Evolutionary conservation across 345 rosid genomes (phyloP).

Genomic region (Hypericum androsaemum): DNA sequence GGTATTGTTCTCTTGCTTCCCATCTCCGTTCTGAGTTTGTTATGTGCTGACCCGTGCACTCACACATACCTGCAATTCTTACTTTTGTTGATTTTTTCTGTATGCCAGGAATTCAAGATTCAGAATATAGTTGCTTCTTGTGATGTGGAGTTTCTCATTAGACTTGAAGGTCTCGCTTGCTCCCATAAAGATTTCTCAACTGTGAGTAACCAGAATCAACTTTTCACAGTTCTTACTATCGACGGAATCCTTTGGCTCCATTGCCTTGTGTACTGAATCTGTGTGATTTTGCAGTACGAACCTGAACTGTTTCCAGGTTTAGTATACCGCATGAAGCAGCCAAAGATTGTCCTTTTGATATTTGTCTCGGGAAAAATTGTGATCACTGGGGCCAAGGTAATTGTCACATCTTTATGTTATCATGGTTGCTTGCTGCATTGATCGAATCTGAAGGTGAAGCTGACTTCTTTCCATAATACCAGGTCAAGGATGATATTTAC

Average conservation of each 20-base stretch:
- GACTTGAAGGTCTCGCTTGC: constrained; percentile 77
- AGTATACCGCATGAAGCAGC: constrained; percentile 91
- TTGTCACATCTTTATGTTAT: too few relatives aligned
- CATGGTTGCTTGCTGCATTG: too few relatives aligned
- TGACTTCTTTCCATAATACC: too few relatives aligned
- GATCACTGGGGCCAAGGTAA: constrained; percentile 96
- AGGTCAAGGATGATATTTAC: too few relatives aligned
- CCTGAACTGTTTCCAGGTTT: constrained; percentile 96
- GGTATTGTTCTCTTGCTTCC: constrained; percentile 29
- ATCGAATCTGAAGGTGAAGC: too few relatives aligned
- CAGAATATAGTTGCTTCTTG: constrained; percentile 83
- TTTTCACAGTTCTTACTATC: neutral
- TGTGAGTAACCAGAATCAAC: constrained; percentile 30
- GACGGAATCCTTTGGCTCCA: constrained; percentile 2
- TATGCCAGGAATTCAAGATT: constrained; percentile 72
- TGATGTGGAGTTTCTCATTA: constrained; percentile 69
- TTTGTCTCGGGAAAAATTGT: constrained; percentile 97
- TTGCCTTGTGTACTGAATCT: neutral
- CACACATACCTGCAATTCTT: neutral
- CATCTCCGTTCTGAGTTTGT: neutral
- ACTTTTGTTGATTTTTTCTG: neutral
- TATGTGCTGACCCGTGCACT: neutral
- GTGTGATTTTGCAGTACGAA: constrained; percentile 54
- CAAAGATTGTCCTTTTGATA: constrained; percentile 90
- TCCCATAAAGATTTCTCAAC: constrained; percentile 79